Conservation (phyloP, 257 asterid genomes). For the Fraxinus pennsylvanica region DNA sequence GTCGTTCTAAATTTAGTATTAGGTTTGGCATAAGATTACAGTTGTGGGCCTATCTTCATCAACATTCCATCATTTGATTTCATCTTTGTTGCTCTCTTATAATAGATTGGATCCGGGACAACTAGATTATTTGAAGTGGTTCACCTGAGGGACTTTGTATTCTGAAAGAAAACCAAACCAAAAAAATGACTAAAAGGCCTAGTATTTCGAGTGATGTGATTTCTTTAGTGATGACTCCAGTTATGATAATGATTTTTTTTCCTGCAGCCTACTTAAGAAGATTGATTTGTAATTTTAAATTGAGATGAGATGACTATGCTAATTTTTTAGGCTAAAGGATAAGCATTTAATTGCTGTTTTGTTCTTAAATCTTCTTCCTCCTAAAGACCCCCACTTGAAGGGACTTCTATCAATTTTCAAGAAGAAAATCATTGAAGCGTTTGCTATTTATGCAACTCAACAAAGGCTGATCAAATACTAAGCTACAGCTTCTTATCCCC, state of each 20-base stretch:
- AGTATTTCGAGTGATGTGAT: not conserved
- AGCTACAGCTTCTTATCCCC: too few species aligned
- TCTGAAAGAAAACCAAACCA: constrained; percentile 16
- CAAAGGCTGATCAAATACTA: not conserved
- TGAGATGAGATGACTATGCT: not conserved
- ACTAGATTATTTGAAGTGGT: not conserved
- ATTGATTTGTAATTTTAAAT: constrained; percentile 13
- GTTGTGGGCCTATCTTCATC: not conserved
- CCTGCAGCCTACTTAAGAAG: not conserved
- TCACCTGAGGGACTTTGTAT: not conserved
- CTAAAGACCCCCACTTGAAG: too few species aligned
- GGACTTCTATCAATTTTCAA: too few species aligned
- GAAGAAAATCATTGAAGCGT: not conserved
- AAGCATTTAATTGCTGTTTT: not conserved
- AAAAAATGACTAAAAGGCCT: not conserved
- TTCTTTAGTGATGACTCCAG: not conserved
- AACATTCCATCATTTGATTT: not conserved
- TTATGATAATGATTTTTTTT: not conserved
- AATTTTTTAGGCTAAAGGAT: not conserved
- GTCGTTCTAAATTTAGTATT: constrained; percentile 4
- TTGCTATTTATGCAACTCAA: not conserved
- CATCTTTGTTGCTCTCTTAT: not conserved
- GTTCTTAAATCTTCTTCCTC: not conserved
- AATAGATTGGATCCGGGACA: not conserved
- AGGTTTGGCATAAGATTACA: not conserved